phyloP scores from a whole-genome alignment of 306 rosid species.

The cucumber (Cucumis sativus) region Cucumber_9930_V3 NC_026657.2:27348001-27348500 shows the following conservation, averaged over 20 bases:
- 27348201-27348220: neutral
- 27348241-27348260: slow-evolving; percentile 2
- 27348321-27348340: neutral
- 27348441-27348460: too few relatives aligned
- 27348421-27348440: too few relatives aligned
- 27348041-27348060: too few relatives aligned
- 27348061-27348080: too few relatives aligned
- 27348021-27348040: too few relatives aligned
- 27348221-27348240: neutral
- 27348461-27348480: too few relatives aligned
- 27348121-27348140: neutral
- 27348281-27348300: slow-evolving; percentile 7
- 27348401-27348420: too few relatives aligned
- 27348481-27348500: too few relatives aligned
- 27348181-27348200: neutral
- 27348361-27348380: too few relatives aligned
- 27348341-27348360: neutral
- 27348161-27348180: neutral
- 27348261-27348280: slow-evolving; percentile 13
- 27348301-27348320: neutral
- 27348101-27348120: neutral
- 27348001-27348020: too few relatives aligned
- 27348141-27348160: neutral
- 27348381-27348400: too few relatives aligned
- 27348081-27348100: too few relatives aligned